Conservation (phyloP, 805 yeast species). For the Barnettozyma wickerhamii region DNA sequence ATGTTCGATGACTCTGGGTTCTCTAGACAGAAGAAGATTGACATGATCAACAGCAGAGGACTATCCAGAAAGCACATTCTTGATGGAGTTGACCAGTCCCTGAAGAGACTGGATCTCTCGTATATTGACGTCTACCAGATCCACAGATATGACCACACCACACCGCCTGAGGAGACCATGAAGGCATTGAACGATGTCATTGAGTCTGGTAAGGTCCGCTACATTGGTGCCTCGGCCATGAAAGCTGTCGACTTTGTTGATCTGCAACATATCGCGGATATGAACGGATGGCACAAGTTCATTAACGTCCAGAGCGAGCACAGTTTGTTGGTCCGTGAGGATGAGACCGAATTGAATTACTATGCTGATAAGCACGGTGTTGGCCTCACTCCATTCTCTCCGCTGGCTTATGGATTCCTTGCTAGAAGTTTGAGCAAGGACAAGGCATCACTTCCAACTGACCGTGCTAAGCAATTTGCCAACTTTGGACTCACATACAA, state of each 20-base stretch:
- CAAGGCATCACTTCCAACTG: slow-evolving; percentile 6
- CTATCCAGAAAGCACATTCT: slow-evolving; percentile 43
- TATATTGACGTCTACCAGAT: slow-evolving; percentile 48
- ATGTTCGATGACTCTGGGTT: not conserved
- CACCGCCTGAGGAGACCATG: slow-evolving; percentile 51
- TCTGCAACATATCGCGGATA: slow-evolving; percentile 53
- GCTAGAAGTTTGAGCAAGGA: slow-evolving; percentile 38
- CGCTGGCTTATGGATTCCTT: slow-evolving; percentile 49
- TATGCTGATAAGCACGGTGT: slow-evolving; percentile 49
- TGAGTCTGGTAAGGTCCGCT: slow-evolving; percentile 41
- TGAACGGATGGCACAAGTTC: slow-evolving; percentile 52
- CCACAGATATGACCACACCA: slow-evolving; percentile 43
- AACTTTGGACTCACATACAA: not conserved
- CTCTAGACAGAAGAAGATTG: not conserved
- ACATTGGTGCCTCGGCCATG: slow-evolving; percentile 65
- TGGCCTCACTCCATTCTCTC: slow-evolving; percentile 59
- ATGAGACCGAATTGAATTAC: slow-evolving; percentile 57
- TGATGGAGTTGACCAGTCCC: slow-evolving; percentile 38
- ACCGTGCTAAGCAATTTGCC: slow-evolving; percentile 6
- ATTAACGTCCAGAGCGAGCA: slow-evolving; percentile 61
- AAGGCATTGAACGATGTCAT: slow-evolving; percentile 48
- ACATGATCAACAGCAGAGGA: slow-evolving; percentile 31
- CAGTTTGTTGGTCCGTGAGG: slow-evolving; percentile 53
- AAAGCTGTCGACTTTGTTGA: slow-evolving; percentile 48
- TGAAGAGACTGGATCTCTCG: slow-evolving; percentile 36